phyloP scores from a whole-genome alignment of 2,329 filamentous ascomycete species.

The Aspergillus sp. region DNA sequence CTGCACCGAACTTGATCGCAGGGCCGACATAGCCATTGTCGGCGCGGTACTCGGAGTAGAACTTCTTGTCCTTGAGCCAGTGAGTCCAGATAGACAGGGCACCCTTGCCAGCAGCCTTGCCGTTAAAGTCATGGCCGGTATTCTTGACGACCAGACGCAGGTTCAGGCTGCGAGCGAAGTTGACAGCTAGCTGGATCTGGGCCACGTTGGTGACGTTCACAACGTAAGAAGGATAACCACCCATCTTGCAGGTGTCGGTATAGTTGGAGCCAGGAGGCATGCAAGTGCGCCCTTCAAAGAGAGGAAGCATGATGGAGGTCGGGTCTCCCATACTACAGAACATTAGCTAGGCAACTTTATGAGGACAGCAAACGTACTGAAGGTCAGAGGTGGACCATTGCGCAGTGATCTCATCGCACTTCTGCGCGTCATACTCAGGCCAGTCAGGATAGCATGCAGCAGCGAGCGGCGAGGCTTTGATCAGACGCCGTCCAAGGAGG shows the following conservation, averaged over 20 bases:
- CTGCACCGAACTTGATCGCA: slow-evolving; percentile 55
- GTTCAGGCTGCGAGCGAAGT: slow-evolving; percentile 26
- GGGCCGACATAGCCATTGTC: slow-evolving; percentile 46
- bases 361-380: slow-evolving; percentile 5
- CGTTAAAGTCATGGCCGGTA: slow-evolving; percentile 50
- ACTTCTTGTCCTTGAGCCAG: slow-evolving; percentile 20
- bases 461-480: slow-evolving; percentile 34
- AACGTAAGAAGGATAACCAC: slow-evolving; percentile 32
- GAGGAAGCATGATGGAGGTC: slow-evolving; percentile 27
- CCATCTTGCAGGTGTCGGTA: slow-evolving; percentile 27
- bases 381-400: slow-evolving; percentile 26
- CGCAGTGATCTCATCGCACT: slow-evolving; percentile 28
- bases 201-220: slow-evolving; percentile 33
- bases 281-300: slow-evolving; percentile 26
- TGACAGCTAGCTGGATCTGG: slow-evolving; percentile 36
- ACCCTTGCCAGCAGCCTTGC: slow-evolving; percentile 58
- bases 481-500: slow-evolving; percentile 34
- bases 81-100: slow-evolving; percentile 29
- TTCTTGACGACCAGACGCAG: slow-evolving; percentile 43
- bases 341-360: neutral
- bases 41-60: slow-evolving; percentile 34
- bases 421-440: slow-evolving; percentile 30
- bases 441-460: slow-evolving; percentile 36
- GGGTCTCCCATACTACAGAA: slow-evolving; percentile 15
- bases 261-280: slow-evolving; percentile 35